These are phyloP conservation scores for Neonectria coccinea DNA, from an alignment of 2,329 filamentous ascomycete genomes.

Conservation along the genomic window DNA sequence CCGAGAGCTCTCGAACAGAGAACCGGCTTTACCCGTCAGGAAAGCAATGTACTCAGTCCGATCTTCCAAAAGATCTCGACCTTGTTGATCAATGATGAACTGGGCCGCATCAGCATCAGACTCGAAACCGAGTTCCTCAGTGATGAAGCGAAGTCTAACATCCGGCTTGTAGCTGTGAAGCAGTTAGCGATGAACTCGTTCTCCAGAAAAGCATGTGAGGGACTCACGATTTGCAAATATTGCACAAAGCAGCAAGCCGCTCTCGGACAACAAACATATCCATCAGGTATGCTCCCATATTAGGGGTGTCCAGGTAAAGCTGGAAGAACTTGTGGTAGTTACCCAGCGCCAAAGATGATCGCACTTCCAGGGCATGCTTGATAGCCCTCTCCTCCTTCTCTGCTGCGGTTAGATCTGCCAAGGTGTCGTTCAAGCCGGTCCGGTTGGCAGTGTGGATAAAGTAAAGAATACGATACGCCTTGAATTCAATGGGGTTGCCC, in stretches of 20 bases:
- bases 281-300: conserved; percentile 98
- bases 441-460: conserved; percentile 99
- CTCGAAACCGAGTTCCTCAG: conserved; percentile 95
- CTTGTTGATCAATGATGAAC: conserved; percentile 86
- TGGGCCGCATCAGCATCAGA: conserved; percentile 90
- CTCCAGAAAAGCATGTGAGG: too few relatives aligned
- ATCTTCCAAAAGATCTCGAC: conserved; percentile 81
- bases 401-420: conserved; percentile 98
- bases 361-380: conserved; percentile 90
- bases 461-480: conserved; percentile 99
- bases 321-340: conserved; percentile 99
- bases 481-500: conserved; percentile 94
- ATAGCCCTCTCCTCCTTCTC: conserved; percentile 89
- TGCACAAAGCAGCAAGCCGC: conserved; percentile 88
- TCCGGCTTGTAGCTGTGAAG: conserved; percentile 85
- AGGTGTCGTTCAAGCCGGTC: conserved; percentile 95
- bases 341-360: conserved; percentile 89
- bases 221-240: conserved; percentile 94
- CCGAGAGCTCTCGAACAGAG: conserved; percentile 80
- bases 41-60: conserved; percentile 79
- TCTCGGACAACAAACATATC: conserved; percentile 98
- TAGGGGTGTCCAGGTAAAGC: conserved; percentile 91
- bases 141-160: conserved; percentile 89
- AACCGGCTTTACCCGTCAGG: conserved; percentile 77
- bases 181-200: conserved; percentile 57